Conservation (phyloP, 1,139 yeast genomes). For the Pichia sp. region DNA sequence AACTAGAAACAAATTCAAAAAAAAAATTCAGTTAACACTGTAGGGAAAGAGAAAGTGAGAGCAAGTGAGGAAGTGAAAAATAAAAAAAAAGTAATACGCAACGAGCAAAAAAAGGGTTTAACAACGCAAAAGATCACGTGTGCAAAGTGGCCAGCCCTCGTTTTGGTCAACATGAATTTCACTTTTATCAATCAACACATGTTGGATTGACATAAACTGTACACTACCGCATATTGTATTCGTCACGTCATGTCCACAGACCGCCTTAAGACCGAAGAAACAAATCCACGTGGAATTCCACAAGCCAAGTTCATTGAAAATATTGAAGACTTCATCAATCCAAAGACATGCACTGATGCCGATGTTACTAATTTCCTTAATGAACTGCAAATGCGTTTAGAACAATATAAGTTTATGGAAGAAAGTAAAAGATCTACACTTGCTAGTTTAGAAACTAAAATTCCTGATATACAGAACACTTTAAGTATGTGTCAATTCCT, state of each 20-base stretch:
- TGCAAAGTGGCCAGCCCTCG: background rate
- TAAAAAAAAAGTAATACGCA: background rate
- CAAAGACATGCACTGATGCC: constrained; percentile 46
- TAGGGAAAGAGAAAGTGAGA: background rate
- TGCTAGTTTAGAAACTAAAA: constrained; percentile 60
- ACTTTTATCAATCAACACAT: background rate
- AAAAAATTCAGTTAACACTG: background rate
- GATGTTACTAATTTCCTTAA: constrained; percentile 27
- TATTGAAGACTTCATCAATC: constrained; percentile 72
- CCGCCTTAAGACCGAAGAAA: constrained; percentile 39
- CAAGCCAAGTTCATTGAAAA: constrained; percentile 90
- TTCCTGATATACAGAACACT: constrained; percentile 87
- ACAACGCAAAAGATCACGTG: background rate
- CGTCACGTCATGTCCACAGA: constrained; percentile 13
- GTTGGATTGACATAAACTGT: background rate
- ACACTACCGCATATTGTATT: background rate
- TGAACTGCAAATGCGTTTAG: constrained; percentile 29
- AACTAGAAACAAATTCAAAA: background rate
- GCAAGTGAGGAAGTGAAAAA: background rate
- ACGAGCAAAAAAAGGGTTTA: background rate
- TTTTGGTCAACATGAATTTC: background rate
- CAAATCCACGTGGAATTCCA: constrained; percentile 92
- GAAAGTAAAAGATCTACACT: constrained; percentile 68
- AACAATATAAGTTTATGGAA: constrained; percentile 39
- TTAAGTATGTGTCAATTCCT: constrained; percentile 64